Percentiles rank a stretch among this genome's conserved stretches.
Evolutionary conservation across 352 stramenopile species (phyloP).

Genomic region (Globisporangium polare): DNA sequence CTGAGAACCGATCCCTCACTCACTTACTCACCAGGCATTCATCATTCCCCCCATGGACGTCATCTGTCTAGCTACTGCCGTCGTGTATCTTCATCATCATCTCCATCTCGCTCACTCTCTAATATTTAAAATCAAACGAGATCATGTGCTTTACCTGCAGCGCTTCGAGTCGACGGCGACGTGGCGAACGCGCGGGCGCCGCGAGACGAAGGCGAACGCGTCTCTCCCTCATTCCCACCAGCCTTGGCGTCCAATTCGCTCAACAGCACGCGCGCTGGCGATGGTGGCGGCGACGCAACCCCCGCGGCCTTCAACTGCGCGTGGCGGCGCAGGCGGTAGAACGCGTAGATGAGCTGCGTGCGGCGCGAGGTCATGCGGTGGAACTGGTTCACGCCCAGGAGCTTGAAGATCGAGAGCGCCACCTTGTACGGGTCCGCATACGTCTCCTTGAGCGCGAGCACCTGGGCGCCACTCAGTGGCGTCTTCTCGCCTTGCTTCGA

Average conservation of each 20-base stretch:
- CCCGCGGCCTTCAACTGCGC: conserved; percentile 19
- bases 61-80: conserved; percentile 1
- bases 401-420: conserved; percentile 65
- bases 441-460: conserved; percentile 26
- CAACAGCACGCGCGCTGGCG: neutral
- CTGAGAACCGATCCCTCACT: conserved; percentile 19
- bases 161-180: neutral
- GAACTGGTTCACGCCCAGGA: conserved; percentile 64
- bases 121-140: conserved; percentile 19
- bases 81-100: conserved; percentile 1
- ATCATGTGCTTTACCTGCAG: conserved; percentile 12
- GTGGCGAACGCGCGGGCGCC: neutral
- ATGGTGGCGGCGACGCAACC: neutral
- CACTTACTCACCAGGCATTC: neutral
- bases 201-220: neutral
- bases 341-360: conserved; percentile 59
- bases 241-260: neutral
- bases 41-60: neutral
- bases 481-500: conserved; percentile 12
- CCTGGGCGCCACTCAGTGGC: conserved; percentile 37
- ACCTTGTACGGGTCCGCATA: conserved; percentile 81
- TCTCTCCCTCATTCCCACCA: neutral
- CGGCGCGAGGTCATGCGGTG: conserved; percentile 56
- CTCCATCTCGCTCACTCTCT: neutral
- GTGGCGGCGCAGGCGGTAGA: conserved; percentile 52